These are phyloP conservation scores for Myriosclerotinia scirpicola DNA, from an alignment of 2,329 filamentous ascomycete genomes.

Conservation along the genomic window DNA sequence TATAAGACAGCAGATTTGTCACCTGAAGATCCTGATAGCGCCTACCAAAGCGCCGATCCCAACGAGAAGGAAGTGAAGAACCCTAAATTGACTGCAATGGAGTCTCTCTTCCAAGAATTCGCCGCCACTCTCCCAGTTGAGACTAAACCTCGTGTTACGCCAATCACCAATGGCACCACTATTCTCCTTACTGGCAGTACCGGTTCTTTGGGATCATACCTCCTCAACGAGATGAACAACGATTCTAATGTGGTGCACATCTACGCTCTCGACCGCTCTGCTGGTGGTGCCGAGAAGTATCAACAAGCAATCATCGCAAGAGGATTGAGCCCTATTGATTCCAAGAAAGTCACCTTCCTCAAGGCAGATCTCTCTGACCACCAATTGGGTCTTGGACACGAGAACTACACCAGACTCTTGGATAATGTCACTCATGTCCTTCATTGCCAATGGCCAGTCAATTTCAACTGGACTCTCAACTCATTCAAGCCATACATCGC, in stretches of 20 bases:
- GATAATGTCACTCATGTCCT: conserved; percentile 45
- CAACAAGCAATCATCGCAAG: conserved; percentile 40
- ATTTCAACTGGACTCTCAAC: conserved; percentile 39
- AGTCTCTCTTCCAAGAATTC: conserved; percentile 24
- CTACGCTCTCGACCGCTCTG: conserved; percentile 48
- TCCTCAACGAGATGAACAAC: conserved; percentile 44
- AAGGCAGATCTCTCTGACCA: conserved; percentile 49
- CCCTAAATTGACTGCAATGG: conserved; percentile 21
- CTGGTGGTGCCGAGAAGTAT: conserved; percentile 45
- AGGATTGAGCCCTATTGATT: conserved; percentile 40
- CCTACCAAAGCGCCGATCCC: conserved; percentile 22
- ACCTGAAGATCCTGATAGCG: conserved; percentile 21
- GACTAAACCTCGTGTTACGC: conserved; percentile 5
- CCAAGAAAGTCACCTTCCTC: conserved; percentile 48
- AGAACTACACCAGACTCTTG: conserved; percentile 23
- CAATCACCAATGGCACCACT: conserved; percentile 14
- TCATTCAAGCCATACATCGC: conserved; percentile 43
- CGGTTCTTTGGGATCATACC: conserved; percentile 50
- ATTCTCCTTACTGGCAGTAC: conserved; percentile 50
- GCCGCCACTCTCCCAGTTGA: conserved; percentile 22
- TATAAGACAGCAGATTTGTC: conserved; percentile 23
- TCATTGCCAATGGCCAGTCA: conserved; percentile 47
- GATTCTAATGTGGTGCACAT: conserved; percentile 44
- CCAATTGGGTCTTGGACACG: conserved; percentile 48
- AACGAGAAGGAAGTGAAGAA: conserved; percentile 11